phyloP scores from a whole-genome alignment of 805 yeast species.

The Yarrowia sp. region DNA sequence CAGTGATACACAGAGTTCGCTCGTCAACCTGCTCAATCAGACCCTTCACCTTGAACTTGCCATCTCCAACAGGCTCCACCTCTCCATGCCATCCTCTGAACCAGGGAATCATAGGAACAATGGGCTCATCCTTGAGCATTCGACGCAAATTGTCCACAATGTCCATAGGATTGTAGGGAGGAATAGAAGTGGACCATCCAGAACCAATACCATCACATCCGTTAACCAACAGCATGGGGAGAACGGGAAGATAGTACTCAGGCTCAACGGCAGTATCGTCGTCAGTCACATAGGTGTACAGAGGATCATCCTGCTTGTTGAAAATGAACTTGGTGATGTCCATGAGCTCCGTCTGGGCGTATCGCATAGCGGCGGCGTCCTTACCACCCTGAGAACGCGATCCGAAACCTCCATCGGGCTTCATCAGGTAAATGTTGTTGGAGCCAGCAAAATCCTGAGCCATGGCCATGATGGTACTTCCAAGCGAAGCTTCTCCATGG shows the following conservation, averaged over 20 bases:
- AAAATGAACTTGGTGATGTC: conserved; percentile 74
- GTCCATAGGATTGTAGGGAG: conserved; percentile 84
- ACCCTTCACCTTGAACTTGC: conserved; percentile 75
- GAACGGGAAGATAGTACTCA: conserved; percentile 88
- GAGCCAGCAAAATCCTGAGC: conserved; percentile 96
- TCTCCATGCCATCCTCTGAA: conserved; percentile 92
- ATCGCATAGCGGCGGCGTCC: conserved; percentile 97
- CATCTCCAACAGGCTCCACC: conserved; percentile 57
- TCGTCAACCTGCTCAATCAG: conserved; percentile 76
- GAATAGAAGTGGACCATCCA: conserved; percentile 95
- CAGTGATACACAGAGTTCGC: conserved; percentile 81
- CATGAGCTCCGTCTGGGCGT: conserved; percentile 82
- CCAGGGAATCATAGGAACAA: conserved; percentile 85
- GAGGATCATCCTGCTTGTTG: conserved; percentile 73
- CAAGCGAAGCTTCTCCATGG: conserved; percentile 87
- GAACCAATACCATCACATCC: conserved; percentile 99
- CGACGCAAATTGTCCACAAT: conserved; percentile 70
- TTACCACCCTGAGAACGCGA: conserved; percentile 96
- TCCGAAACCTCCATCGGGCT: conserved; percentile 96
- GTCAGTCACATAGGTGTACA: conserved; percentile 78
- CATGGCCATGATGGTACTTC: conserved; percentile 85
- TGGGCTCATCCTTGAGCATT: conserved; percentile 68
- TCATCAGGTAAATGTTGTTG: conserved; percentile 77
- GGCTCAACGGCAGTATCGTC: conserved; percentile 95
- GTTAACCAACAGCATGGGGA: conserved; percentile 92